Evolutionary conservation across 83 land plant genomes (phyloP).

Genomic region (Diphasiastrum complanatum): DNA sequence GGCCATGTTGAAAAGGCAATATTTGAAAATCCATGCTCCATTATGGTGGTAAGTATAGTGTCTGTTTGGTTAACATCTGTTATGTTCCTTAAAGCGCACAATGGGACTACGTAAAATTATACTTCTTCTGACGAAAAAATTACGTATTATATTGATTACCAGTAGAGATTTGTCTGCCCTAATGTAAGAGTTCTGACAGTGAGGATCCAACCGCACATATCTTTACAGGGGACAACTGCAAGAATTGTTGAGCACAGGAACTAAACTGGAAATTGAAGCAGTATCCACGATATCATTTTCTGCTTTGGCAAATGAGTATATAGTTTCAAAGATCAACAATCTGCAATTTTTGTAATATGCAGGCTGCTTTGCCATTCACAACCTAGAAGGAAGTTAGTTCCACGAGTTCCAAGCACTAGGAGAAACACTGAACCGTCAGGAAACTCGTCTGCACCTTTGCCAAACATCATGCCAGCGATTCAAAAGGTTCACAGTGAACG

Average conservation of each 20-base stretch:
- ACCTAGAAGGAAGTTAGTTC: too few relatives aligned
- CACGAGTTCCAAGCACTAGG: too few relatives aligned
- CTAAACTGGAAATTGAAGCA: slow-evolving; percentile 19
- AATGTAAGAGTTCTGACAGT: too few relatives aligned
- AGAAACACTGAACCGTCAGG: too few relatives aligned
- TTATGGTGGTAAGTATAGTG: slow-evolving; percentile 18
- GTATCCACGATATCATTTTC: slow-evolving; percentile 10
- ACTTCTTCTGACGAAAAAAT: not conserved
- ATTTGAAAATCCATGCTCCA: slow-evolving; percentile 16
- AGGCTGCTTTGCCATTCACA: not conserved
- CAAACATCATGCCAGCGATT: too few relatives aligned
- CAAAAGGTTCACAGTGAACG: too few relatives aligned
- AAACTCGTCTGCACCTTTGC: too few relatives aligned
- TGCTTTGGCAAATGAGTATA: slow-evolving; percentile 5
- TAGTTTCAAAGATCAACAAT: slow-evolving; percentile 12
- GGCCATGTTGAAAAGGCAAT: slow-evolving; percentile 9
- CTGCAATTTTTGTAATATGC: not conserved
- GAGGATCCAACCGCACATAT: too few relatives aligned
- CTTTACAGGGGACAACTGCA: slow-evolving; percentile 8
- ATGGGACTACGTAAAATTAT: not conserved
- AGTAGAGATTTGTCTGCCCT: too few relatives aligned
- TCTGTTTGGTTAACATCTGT: not conserved
- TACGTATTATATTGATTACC: too few relatives aligned
- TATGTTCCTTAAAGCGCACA: not conserved
- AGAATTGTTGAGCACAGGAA: slow-evolving; percentile 5